These are phyloP conservation scores for Myriosclerotinia duriaeana DNA, from an alignment of 2,329 filamentous ascomycete species.

Conservation along the genomic window DNA sequence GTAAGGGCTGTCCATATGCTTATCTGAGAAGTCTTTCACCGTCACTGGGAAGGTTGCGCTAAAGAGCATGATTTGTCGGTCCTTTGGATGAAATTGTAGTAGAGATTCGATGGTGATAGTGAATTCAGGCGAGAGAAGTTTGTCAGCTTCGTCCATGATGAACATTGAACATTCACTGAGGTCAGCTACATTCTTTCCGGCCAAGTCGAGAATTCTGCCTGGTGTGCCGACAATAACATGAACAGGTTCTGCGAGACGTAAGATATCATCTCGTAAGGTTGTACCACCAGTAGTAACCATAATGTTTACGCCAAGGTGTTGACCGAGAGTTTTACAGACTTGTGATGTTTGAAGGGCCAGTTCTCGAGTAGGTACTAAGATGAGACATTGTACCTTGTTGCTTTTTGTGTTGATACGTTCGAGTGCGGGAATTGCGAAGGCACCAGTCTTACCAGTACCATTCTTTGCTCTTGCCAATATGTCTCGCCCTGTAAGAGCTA, in stretches of 20 bases:
- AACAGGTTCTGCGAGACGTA: slow-evolving; percentile 88
- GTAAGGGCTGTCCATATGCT: slow-evolving; percentile 94
- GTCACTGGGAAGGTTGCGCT: slow-evolving; percentile 96
- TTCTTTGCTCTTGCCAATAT: slow-evolving; percentile 97
- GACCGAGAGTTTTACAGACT: slow-evolving; percentile 97
- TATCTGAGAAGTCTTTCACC: slow-evolving; percentile 97
- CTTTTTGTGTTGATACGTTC: slow-evolving; percentile 97
- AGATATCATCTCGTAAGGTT: slow-evolving; percentile 91
- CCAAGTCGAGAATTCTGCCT: slow-evolving; percentile 91
- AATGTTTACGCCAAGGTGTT: slow-evolving; percentile 95
- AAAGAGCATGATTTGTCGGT: slow-evolving; percentile 99
- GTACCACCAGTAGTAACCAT: slow-evolving; percentile 99
- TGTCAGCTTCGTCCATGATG: slow-evolving; percentile 99
- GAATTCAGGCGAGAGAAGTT: slow-evolving; percentile 93
- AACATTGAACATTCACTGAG: slow-evolving; percentile 96
- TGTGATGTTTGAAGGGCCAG: slow-evolving; percentile 97
- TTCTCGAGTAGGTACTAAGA: slow-evolving; percentile 94
- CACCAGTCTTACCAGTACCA: slow-evolving; percentile 96
- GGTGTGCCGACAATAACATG: slow-evolving; percentile 98
- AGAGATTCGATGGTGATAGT: slow-evolving; percentile 97
- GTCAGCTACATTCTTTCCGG: slow-evolving; percentile 94
- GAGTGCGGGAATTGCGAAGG: slow-evolving; percentile 93
- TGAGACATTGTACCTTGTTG: slow-evolving; percentile 92
- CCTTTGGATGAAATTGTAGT: slow-evolving; percentile 91
- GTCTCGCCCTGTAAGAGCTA: slow-evolving; percentile 91